A percentile compares a stretch with the other conserved stretches of the same genome.
Conservation (phyloP, 768 basidiomycete genomes). For the Boletus sp. region DNA sequence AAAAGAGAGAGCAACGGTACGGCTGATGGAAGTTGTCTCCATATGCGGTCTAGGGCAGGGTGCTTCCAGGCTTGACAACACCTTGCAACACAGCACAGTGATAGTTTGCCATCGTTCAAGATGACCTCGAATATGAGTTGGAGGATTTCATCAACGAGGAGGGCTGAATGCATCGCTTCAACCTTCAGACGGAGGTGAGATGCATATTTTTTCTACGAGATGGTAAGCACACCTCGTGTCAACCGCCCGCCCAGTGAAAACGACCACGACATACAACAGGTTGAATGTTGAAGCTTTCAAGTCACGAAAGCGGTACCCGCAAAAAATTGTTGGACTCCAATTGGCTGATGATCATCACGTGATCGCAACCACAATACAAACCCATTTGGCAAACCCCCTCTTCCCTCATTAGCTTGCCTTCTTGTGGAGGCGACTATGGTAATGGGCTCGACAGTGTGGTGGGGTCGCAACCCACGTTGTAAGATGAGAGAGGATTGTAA, state of each 20-base stretch:
- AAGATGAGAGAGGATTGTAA: neutral
- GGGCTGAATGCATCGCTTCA: slow-evolving; percentile 39
- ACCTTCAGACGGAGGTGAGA: neutral
- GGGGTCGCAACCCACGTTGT: neutral
- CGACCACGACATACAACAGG: neutral
- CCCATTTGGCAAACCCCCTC: neutral
- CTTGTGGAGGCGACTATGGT: neutral
- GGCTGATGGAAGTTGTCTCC: slow-evolving; percentile 41
- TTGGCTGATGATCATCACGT: slow-evolving; percentile 13
- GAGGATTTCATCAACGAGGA: slow-evolving; percentile 50
- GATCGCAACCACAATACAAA: neutral
- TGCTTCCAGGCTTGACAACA: slow-evolving; percentile 47
- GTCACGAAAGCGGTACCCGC: slow-evolving; percentile 11
- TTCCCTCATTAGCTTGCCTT: neutral
- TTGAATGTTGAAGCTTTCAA: neutral
- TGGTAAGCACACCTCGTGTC: slow-evolving; percentile 5
- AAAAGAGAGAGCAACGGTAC: slow-evolving; percentile 40
- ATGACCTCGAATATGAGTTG: slow-evolving; percentile 39
- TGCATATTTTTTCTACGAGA: neutral
- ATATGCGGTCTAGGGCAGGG: slow-evolving; percentile 46
- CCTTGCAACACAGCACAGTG: slow-evolving; percentile 38
- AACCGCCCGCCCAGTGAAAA: neutral
- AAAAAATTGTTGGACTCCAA: slow-evolving; percentile 14
- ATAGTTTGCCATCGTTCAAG: slow-evolving; percentile 25
- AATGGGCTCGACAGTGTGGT: neutral